Conservation (phyloP, 306 rosid genomes). For the Albizia julibrissin region DNA sequence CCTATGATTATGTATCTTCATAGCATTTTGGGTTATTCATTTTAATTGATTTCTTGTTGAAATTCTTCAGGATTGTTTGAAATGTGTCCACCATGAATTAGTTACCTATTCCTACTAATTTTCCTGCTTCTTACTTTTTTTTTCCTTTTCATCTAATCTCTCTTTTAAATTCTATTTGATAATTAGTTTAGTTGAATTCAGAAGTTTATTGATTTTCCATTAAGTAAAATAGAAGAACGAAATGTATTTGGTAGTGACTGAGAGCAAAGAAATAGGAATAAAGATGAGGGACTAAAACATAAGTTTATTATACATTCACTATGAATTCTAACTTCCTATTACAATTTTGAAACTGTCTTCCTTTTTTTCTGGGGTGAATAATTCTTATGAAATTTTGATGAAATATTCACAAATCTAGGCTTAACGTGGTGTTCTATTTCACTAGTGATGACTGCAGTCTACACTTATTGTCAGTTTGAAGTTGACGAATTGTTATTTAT, state of each 20-base stretch:
- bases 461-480: neutral
- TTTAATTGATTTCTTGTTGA: neutral
- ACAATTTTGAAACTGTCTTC: neutral
- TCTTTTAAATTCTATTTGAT: neutral
- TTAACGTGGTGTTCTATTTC: neutral
- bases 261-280: neutral
- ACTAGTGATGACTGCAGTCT: neutral
- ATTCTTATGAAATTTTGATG: neutral
- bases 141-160: neutral
- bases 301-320: neutral
- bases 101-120: neutral
- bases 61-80: neutral
- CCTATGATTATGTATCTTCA: neutral
- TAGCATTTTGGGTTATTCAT: neutral
- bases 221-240: neutral
- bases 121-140: neutral
- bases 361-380: neutral
- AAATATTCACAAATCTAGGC: neutral
- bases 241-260: neutral
- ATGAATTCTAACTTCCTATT: neutral
- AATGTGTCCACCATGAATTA: neutral
- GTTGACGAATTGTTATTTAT: neutral
- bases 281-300: neutral
- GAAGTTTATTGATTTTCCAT: neutral
- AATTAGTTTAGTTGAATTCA: neutral